Evolutionary conservation across 2,329 filamentous ascomycete species (phyloP).

Genomic region (Phialophora macrospora): DNA sequence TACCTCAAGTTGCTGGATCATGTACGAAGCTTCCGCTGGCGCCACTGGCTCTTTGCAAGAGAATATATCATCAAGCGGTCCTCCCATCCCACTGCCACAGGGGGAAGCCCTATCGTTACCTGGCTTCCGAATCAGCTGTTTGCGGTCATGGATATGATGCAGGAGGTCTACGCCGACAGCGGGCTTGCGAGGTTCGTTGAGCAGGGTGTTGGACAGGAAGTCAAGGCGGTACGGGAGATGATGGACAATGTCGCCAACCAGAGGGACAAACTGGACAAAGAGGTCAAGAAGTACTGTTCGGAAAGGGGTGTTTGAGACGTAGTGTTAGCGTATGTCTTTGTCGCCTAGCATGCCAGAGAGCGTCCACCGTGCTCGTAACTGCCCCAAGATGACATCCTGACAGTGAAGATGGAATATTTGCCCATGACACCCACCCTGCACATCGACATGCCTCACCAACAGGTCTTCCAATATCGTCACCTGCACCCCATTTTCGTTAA

Average conservation of each 20-base stretch:
- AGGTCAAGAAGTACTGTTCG: slow-evolving; percentile 54
- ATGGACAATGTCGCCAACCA: slow-evolving; percentile 45
- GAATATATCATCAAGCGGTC: slow-evolving; percentile 56
- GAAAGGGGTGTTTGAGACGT: slow-evolving; percentile 49
- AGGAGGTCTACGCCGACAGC: slow-evolving; percentile 49
- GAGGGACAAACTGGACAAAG: slow-evolving; percentile 47
- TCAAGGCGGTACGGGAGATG: slow-evolving; percentile 42
- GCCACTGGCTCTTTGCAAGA: slow-evolving; percentile 55
- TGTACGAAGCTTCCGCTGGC: slow-evolving; percentile 56
- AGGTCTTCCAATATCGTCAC: background rate
- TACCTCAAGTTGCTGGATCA: slow-evolving; percentile 54
- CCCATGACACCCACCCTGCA: too few species aligned
- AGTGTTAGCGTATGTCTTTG: background rate
- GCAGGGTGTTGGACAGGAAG: slow-evolving; percentile 16
- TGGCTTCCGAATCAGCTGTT: slow-evolving; percentile 56
- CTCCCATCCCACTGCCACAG: slow-evolving; percentile 54
- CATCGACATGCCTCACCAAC: background rate
- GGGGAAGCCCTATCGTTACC: slow-evolving; percentile 56
- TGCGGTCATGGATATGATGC: slow-evolving; percentile 56
- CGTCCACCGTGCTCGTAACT: background rate
- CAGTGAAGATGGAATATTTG: background rate
- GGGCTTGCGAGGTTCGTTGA: slow-evolving; percentile 28
- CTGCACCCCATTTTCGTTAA: background rate
- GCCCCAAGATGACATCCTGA: background rate
- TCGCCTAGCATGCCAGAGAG: background rate